Evolutionary conservation across 805 yeast genomes (phyloP), one percentile per base, ranked within the genome.

Genomic region (Sugiyamaella smithiae): DNA sequence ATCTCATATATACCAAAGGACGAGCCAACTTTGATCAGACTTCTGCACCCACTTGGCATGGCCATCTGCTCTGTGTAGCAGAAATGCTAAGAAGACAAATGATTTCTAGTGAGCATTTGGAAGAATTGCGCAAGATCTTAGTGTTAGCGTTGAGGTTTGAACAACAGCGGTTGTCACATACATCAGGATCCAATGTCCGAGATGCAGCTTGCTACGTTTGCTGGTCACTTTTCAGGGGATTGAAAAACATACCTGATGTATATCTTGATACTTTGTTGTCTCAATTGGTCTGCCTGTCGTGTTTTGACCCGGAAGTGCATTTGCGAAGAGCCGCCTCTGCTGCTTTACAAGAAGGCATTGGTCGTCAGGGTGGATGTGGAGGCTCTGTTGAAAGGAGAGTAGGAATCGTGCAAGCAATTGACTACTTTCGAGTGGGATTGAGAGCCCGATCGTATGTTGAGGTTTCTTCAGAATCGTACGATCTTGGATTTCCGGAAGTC

Each of bases 261-360:
- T 16, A 54, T 1, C 46, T 61, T 1, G 45, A 45, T 1, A 17
- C 50, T 59, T 5, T 66, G 63, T 32, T 58, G 50, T 26, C 50
- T 16, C 71, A 73, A 55, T 62, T 87, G 22, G 58, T 85, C 2
- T 62, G 73, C 8, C 73, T 80, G 1, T 67, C 83, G 6, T 72
- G 87, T 43, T 83, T 84, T 60, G 98, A 90, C 61, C 68, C 73
- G 19, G 96, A 89, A 47, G 68, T 88, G 16, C 74, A 82, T 50
- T 77, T 89, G 4, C 72, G 97, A 48, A 71, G 95, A 49, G 90
- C 97, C 14, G 83, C 90, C 1, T 72, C 88, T 4, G 96, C 97
- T 0, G 91, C 93, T 0, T 58, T 90, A 5, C 97, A 90, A 61
- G 98, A 90, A 59, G 72, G 85, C 12, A 62, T 88, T 2, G 98